Base-by-base conservation (phyloP, 2,329 filamentous ascomycete genomes). In the Rhynchosporium secalis region DNA sequence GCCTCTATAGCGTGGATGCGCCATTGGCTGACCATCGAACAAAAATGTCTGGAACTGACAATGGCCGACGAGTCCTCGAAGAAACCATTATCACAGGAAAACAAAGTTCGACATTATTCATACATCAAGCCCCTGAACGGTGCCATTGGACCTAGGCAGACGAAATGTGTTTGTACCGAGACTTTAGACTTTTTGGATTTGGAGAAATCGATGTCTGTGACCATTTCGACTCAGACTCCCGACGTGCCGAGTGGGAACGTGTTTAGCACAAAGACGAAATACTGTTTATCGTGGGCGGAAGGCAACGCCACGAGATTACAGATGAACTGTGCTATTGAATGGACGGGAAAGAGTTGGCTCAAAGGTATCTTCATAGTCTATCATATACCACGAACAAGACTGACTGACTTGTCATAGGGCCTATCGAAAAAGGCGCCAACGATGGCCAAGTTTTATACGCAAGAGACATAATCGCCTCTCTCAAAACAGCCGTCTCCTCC, bases 261-360 rank as follows among this genome's bases (percentile, higher is more conserved):
- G 3, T 99, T 99, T 73, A 84, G 85, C 43, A 90, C 91, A 51
- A 98, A 97, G 77, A 99, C 95, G 3, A 91, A 90, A 70, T 99
- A 98, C 73, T 96, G 96, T 72, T 81, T 99, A 28, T 91, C 91
- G 57, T 99, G 95, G 95, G 92, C 88, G 3, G 87, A 95, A 56
- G 88, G 87, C 65, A 96, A 96, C 71, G 80, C 86, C 45, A 99
- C 96, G 1, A 85, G 92, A 33, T 78, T 99, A 36, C 86, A 95
- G 65, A 89, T 94, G 78, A 97, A 89, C 68, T 97, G 92, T 75
- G 89, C 87, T 2, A 90, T 97, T 48, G 96, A 99, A 73, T 99
- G 96, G 96, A 88, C 89, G 3, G 93, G 93, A 70, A 99, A 98
- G 81, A 97, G 93, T 79, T 99, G 95, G 95, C 79, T 99, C 51